phyloP scores from a whole-genome alignment of 495 filamentous ascomycete species.

The Xylaria grammica region DNA sequence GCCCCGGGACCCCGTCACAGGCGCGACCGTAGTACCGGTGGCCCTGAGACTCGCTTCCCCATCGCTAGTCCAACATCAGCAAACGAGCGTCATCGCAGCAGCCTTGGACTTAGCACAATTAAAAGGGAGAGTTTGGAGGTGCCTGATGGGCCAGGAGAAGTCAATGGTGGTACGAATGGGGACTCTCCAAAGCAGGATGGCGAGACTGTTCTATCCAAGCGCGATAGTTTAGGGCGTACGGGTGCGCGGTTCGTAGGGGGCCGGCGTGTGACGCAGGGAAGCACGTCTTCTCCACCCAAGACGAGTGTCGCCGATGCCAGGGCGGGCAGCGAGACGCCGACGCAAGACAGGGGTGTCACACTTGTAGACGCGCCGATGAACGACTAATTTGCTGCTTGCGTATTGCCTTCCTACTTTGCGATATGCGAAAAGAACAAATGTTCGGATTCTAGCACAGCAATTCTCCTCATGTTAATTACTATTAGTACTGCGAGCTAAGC shows the following conservation, averaged over 20 bases:
- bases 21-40: slow-evolving; percentile 81
- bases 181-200: slow-evolving; percentile 48
- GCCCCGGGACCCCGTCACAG: slow-evolving; percentile 66
- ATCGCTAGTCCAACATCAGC: slow-evolving; percentile 70
- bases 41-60: slow-evolving; percentile 83
- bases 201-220: slow-evolving; percentile 48
- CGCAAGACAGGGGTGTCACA: slow-evolving; percentile 65
- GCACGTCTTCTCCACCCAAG: slow-evolving; percentile 33
- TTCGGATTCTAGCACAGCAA: background rate
- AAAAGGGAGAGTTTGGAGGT: slow-evolving; percentile 54
- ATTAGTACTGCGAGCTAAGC: slow-evolving; percentile 15
- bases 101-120: slow-evolving; percentile 39
- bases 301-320: slow-evolving; percentile 32
- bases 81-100: slow-evolving; percentile 53
- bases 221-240: slow-evolving; percentile 57
- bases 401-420: background rate
- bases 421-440: background rate
- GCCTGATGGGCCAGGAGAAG: slow-evolving; percentile 49
- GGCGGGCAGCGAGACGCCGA: slow-evolving; percentile 29
- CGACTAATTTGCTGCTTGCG: slow-evolving; percentile 57
- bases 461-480: slow-evolving; percentile 2
- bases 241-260: slow-evolving; percentile 49
- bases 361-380: slow-evolving; percentile 87
- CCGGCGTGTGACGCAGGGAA: slow-evolving; percentile 42
- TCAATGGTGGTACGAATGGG: slow-evolving; percentile 46